Percentiles rank a stretch among this genome's conserved stretches.
Evolutionary conservation across 345 rosid genomes (phyloP).

Genomic region (Iberis pinnata): DNA sequence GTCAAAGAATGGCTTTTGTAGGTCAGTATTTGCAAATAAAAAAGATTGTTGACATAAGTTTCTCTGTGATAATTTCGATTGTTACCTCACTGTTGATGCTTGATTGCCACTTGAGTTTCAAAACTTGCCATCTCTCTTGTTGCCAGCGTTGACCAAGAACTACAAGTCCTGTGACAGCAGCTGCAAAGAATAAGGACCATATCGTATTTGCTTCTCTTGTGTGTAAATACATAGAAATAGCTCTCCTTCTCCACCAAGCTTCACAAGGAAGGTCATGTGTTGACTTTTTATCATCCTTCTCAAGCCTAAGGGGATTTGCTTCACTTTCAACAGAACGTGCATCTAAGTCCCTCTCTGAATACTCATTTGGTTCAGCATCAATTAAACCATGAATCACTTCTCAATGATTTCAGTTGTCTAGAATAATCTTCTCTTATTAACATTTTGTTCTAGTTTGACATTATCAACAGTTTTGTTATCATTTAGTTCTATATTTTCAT

Average conservation of each 20-base stretch:
- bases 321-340: constrained; percentile 36
- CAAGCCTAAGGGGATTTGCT: constrained; percentile 31
- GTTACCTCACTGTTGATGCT: constrained; percentile 62
- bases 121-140: constrained; percentile 81
- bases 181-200: constrained; percentile 92
- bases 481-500: constrained; percentile 90
- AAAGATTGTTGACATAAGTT: background rate
- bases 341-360: constrained; percentile 29
- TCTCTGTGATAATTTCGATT: background rate
- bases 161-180: constrained; percentile 87
- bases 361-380: constrained; percentile 37
- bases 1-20: background rate
- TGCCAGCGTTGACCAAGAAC: constrained; percentile 94
- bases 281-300: constrained; percentile 11
- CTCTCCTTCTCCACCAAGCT: constrained; percentile 97
- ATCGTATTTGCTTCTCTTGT: constrained; percentile 80
- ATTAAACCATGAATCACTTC: constrained; percentile 37
- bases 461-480: constrained; percentile 92
- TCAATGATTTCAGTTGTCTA: constrained; percentile 32
- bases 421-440: constrained; percentile 45
- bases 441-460: constrained; percentile 95
- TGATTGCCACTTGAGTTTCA: constrained; percentile 77
- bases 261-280: constrained; percentile 51
- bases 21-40: background rate
- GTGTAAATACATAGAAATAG: constrained; percentile 55